Evolutionary conservation across 192 early-diverging fungal species (phyloP).

Genomic region (Kickxella alabastrina): DNA sequence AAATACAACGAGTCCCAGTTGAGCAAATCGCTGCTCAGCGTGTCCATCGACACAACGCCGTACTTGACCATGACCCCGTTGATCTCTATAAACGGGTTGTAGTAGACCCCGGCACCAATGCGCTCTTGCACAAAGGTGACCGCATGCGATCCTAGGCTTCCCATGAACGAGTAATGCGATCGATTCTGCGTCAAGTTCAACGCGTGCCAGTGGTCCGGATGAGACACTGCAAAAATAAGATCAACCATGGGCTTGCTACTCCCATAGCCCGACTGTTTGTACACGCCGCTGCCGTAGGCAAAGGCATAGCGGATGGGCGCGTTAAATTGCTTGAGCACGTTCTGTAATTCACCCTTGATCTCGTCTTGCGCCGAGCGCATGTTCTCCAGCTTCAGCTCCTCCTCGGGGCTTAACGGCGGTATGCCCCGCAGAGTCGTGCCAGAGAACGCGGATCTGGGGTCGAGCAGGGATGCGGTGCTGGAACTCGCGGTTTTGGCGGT

Average conservation of each 20-base stretch:
- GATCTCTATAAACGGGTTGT: constrained; percentile 88
- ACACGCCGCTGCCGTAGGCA: constrained; percentile 96
- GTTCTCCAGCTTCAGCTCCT: constrained; percentile 24
- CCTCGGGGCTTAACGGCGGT: neutral
- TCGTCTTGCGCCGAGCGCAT: constrained; percentile 27
- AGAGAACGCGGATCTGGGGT: too few relatives aligned
- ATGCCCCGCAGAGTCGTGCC: neutral
- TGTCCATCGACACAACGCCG: constrained; percentile 91
- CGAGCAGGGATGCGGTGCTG: too few relatives aligned
- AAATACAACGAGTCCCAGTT: constrained; percentile 96
- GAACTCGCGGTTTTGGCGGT: too few relatives aligned
- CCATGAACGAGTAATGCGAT: constrained; percentile 85
- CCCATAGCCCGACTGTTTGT: constrained; percentile 80
- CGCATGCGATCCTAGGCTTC: constrained; percentile 65
- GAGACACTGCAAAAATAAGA: constrained; percentile 91
- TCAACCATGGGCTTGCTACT: constrained; percentile 81
- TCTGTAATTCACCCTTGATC: constrained; percentile 12
- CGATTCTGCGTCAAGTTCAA: constrained; percentile 91
- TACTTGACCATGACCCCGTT: constrained; percentile 90
- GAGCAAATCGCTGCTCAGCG: constrained; percentile 77
- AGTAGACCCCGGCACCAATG: constrained; percentile 90
- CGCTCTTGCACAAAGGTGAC: constrained; percentile 76
- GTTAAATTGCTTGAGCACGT: constrained; percentile 24
- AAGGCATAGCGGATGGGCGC: constrained; percentile 64
- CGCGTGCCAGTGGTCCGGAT: constrained; percentile 96